phyloP scores from a whole-genome alignment of 129 eudicot genomes.

The Flaveria ramosissima region DNA sequence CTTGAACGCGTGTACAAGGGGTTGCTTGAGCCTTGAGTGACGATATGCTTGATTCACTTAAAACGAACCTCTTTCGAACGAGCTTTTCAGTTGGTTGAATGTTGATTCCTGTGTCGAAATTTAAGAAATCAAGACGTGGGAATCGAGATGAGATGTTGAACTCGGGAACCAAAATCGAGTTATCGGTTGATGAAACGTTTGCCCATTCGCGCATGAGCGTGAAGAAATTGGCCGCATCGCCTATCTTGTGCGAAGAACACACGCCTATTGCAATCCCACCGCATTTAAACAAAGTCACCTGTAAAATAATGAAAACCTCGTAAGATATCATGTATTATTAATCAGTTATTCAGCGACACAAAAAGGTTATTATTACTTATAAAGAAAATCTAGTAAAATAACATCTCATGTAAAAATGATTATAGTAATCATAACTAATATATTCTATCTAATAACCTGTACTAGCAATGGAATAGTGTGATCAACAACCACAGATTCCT shows the following conservation, averaged over 20 bases:
- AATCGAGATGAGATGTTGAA: conserved; percentile 10
- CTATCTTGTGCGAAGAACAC: conserved; percentile 39
- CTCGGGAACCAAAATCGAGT: conserved; percentile 18
- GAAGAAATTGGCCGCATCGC: conserved; percentile 26
- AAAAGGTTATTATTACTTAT: too few species aligned
- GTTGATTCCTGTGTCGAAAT: conserved; percentile 22
- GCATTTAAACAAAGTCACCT: conserved; percentile 33
- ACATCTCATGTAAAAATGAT: not conserved
- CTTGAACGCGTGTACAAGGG: conserved; percentile 37
- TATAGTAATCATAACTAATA: not conserved
- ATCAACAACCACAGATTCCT: conserved; percentile 23
- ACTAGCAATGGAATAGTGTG: conserved; percentile 38
- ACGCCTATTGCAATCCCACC: conserved; percentile 39
- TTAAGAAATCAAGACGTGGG: conserved; percentile 23
- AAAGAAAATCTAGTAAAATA: too few species aligned
- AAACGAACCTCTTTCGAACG: conserved; percentile 32
- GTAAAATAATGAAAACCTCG: not conserved
- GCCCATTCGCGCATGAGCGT: conserved; percentile 43
- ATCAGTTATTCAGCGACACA: not conserved
- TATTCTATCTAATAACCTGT: not conserved
- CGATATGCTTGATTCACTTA: conserved; percentile 21
- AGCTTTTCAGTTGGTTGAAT: conserved; percentile 15
- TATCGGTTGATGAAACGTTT: conserved; percentile 3
- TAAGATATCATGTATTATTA: not conserved
- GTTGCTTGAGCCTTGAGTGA: conserved; percentile 24